A percentile compares a stretch with the other conserved stretches of the same genome.
These are phyloP conservation scores for Fusarium dimerum DNA, from an alignment of 2,329 filamentous ascomycete genomes.

Conservation along the genomic window DNA sequence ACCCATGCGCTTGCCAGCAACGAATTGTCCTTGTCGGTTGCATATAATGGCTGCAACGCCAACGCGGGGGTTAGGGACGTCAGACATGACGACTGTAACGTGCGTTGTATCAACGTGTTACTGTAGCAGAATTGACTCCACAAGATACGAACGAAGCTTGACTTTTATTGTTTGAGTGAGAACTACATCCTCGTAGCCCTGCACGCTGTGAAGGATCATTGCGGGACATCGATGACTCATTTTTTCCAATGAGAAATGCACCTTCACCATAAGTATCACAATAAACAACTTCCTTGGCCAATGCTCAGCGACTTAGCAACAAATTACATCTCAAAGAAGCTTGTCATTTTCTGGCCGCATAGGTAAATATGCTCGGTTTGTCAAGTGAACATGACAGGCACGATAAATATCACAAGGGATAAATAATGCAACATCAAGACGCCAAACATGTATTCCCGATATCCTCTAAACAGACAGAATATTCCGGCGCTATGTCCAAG, in stretches of 20 bases:
- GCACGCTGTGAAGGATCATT: not conserved
- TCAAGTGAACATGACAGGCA: too few species aligned
- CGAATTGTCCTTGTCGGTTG: slow-evolving; percentile 43
- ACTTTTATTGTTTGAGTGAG: not conserved
- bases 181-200: not conserved
- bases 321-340: too few species aligned
- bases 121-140: not conserved
- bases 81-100: slow-evolving; percentile 8
- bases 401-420: too few species aligned
- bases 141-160: not conserved
- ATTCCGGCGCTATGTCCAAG: too few species aligned
- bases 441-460: too few species aligned
- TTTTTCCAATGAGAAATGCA: not conserved
- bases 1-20: slow-evolving; percentile 50
- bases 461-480: too few species aligned
- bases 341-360: too few species aligned
- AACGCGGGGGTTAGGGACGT: slow-evolving; percentile 39
- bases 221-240: not conserved
- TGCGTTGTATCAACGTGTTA: not conserved
- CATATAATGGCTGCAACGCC: slow-evolving; percentile 51
- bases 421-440: too few species aligned
- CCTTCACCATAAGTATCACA: too few species aligned
- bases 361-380: too few species aligned
- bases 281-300: too few species aligned
- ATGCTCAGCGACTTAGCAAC: too few species aligned